Percentiles rank a stretch among this genome's conserved stretches.
phyloP scores from a whole-genome alignment of 2,329 filamentous ascomycete genomes.

The Xylariaceae sp. region DNA sequence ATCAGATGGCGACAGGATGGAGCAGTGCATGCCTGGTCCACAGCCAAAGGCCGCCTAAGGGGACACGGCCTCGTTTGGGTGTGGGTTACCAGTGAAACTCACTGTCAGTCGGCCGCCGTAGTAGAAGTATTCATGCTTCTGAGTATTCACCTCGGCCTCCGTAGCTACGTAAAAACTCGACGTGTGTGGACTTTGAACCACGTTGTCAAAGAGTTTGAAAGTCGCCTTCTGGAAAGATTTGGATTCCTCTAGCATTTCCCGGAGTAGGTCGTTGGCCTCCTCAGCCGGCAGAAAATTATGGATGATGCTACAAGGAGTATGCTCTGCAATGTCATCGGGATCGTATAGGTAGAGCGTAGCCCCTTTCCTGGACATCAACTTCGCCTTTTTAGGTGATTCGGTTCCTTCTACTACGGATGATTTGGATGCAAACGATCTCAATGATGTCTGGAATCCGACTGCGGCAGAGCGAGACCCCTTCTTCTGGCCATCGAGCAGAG shows the following conservation, averaged over 20 bases:
- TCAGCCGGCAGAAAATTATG: slow-evolving; percentile 78
- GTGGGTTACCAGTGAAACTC: slow-evolving; percentile 21
- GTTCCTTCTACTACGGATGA: slow-evolving; percentile 15
- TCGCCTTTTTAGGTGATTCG: slow-evolving; percentile 37
- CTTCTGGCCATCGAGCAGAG: slow-evolving; percentile 41
- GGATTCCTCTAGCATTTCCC: slow-evolving; percentile 71
- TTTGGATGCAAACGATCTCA: slow-evolving; percentile 47
- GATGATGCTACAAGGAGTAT: slow-evolving; percentile 88
- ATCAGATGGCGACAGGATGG: neutral
- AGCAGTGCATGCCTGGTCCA: neutral
- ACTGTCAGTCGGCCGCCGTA: slow-evolving; percentile 71
- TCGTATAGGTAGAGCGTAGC: slow-evolving; percentile 80
- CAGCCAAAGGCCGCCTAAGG: neutral
- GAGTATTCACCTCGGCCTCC: slow-evolving; percentile 61
- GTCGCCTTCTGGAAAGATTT: slow-evolving; percentile 64
- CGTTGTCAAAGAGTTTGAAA: slow-evolving; percentile 84
- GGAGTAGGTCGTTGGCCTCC: slow-evolving; percentile 68
- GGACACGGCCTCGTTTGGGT: no score
- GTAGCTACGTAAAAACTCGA: slow-evolving; percentile 78
- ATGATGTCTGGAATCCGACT: slow-evolving; percentile 59
- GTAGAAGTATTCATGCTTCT: slow-evolving; percentile 79
- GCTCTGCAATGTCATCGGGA: slow-evolving; percentile 70
- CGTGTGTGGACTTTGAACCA: slow-evolving; percentile 81
- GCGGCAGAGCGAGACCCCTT: slow-evolving; percentile 32
- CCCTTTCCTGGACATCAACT: slow-evolving; percentile 66